phyloP scores from a whole-genome alignment of 106 monocot genomes.

The Acanthochlamys bracteata region DNA sequence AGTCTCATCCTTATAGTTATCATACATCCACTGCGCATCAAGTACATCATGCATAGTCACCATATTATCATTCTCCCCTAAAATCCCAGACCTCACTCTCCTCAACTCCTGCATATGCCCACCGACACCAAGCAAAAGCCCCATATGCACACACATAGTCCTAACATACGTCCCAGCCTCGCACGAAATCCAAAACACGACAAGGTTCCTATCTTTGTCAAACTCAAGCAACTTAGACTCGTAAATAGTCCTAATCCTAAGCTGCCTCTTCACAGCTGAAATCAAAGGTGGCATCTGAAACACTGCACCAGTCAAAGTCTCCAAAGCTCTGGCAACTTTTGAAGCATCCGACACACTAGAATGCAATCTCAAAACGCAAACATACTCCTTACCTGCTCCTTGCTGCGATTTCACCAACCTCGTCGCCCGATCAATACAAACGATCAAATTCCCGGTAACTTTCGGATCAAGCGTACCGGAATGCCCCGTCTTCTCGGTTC shows the following conservation, averaged over 20 bases:
- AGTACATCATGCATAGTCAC: conserved; percentile 93
- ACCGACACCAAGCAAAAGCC: conserved; percentile 71
- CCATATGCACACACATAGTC: conserved; percentile 80
- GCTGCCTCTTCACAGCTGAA: conserved; percentile 86
- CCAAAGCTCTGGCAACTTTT: conserved; percentile 62
- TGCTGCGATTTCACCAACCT: conserved; percentile 95
- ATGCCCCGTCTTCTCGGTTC: conserved; percentile 88
- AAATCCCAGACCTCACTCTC: conserved; percentile 77
- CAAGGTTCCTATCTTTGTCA: conserved; percentile 51
- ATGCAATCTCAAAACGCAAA: conserved; percentile 75
- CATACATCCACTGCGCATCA: conserved; percentile 79
- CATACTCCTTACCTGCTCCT: conserved; percentile 97
- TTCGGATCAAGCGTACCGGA: conserved; percentile 93
- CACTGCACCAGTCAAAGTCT: conserved; percentile 81
- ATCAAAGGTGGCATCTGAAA: conserved; percentile 91
- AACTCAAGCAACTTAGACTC: conserved; percentile 91
- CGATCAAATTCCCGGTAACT: conserved; percentile 93
- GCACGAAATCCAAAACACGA: conserved; percentile 93
- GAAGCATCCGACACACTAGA: conserved; percentile 37
- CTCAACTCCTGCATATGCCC: conserved; percentile 95
- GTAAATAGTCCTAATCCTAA: conserved; percentile 76
- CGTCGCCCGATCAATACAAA: conserved; percentile 94
- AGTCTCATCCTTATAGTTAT: conserved; percentile 64
- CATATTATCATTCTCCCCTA: conserved; percentile 90
- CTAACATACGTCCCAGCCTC: conserved; percentile 90